These are phyloP conservation scores for Nidularia pulvinata DNA, from an alignment of 768 basidiomycete species.

Conservation along the genomic window DNA sequence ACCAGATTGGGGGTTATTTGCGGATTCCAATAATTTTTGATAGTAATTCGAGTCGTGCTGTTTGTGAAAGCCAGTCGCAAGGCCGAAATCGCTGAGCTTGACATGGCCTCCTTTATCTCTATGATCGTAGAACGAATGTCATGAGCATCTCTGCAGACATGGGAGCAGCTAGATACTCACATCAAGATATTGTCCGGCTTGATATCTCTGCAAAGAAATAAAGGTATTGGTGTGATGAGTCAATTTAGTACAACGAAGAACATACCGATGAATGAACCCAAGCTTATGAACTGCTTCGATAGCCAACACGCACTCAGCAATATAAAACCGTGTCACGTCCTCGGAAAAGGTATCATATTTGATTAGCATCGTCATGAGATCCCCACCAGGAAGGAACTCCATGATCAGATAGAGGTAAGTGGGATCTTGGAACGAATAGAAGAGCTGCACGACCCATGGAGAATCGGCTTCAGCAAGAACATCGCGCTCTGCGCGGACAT, in stretches of 20 bases:
- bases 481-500: conserved; percentile 97
- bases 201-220: conserved; percentile 70
- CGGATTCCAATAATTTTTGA: conserved; percentile 79
- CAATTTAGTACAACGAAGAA: background rate
- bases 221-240: conserved; percentile 1
- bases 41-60: conserved; percentile 97
- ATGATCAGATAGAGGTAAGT: conserved; percentile 95
- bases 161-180: conserved; percentile 21
- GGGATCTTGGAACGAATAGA: conserved; percentile 97
- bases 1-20: conserved; percentile 43
- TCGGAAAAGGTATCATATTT: conserved; percentile 99
- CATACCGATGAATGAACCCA: conserved; percentile 96
- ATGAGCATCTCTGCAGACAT: too few species aligned
- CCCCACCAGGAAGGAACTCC: conserved; percentile 99
- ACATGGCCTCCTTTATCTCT: conserved; percentile 94
- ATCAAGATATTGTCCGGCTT: conserved; percentile 94
- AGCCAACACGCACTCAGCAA: conserved; percentile 97
- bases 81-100: conserved; percentile 97
- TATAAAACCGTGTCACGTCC: conserved; percentile 97
- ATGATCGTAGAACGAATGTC: background rate
- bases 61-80: conserved; percentile 99
- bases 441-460: conserved; percentile 95
- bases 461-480: conserved; percentile 96
- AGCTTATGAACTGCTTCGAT: conserved; percentile 98
- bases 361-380: conserved; percentile 99